phyloP scores from a whole-genome alignment of 2,329 filamentous ascomycete species.

The Huntiella savannae region DNA sequence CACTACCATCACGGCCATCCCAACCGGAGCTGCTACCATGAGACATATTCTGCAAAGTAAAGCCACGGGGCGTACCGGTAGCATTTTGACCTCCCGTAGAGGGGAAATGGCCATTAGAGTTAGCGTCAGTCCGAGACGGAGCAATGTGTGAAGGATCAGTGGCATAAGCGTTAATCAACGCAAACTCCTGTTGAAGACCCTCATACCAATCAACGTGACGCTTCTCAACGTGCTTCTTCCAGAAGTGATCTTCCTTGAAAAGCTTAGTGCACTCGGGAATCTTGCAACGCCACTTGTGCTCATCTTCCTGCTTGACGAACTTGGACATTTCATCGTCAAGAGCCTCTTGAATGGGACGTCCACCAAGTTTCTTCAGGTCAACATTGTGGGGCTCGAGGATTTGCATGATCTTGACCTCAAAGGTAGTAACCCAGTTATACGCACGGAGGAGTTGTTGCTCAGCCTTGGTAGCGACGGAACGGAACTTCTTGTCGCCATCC shows the following conservation, averaged over 20 bases:
- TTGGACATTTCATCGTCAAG: conserved; percentile 71
- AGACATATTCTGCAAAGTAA: conserved; percentile 60
- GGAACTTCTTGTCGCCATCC: conserved; percentile 51
- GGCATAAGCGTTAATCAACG: conserved; percentile 84
- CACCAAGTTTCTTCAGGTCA: conserved; percentile 78
- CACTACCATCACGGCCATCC: conserved; percentile 40
- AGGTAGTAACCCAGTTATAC: conserved; percentile 98
- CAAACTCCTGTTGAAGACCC: conserved; percentile 63
- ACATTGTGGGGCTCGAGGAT: conserved; percentile 78
- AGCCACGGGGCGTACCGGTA: conserved; percentile 75
- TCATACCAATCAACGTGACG: conserved; percentile 79
- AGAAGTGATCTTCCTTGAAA: conserved; percentile 94
- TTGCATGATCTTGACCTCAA: conserved; percentile 89
- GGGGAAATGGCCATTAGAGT: conserved; percentile 90
- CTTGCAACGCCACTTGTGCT: conserved; percentile 91
- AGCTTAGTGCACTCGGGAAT: conserved; percentile 90
- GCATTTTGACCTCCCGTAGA: conserved; percentile 55
- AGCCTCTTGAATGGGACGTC: conserved; percentile 69
- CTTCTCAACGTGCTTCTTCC: conserved; percentile 96
- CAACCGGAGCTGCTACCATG: conserved; percentile 29
- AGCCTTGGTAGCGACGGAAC: conserved; percentile 50
- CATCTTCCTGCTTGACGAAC: conserved; percentile 91
- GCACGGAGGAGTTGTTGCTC: conserved; percentile 86
- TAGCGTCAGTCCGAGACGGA: conserved; percentile 79
- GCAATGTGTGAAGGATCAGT: conserved; percentile 89